phyloP scores from a whole-genome alignment of 768 basidiomycete species.

The Amanita fuliginea region DNA sequence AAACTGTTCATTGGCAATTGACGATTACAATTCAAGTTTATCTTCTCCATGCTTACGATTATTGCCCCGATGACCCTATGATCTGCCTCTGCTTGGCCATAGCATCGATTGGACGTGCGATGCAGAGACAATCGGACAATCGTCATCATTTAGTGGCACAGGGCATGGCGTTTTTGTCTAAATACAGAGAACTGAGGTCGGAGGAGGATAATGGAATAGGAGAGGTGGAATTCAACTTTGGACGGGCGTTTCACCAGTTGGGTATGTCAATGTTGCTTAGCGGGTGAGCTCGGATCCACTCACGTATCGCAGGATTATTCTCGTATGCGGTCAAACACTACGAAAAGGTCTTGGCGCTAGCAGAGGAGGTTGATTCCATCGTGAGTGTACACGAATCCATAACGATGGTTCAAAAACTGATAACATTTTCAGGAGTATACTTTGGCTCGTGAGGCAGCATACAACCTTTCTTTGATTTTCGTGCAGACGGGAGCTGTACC shows the following conservation, averaged over 20 bases:
- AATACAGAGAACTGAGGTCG: slow-evolving; percentile 62
- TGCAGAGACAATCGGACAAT: slow-evolving; percentile 93
- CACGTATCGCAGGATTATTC: slow-evolving; percentile 46
- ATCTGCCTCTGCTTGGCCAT: slow-evolving; percentile 76
- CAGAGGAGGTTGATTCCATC: slow-evolving; percentile 25
- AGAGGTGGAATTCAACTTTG: slow-evolving; percentile 93
- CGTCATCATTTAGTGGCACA: slow-evolving; percentile 77
- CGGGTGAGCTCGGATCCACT: not conserved
- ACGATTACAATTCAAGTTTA: slow-evolving; percentile 47
- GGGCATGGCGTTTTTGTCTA: slow-evolving; percentile 77
- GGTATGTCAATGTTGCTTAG: slow-evolving; percentile 33
- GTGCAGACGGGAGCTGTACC: slow-evolving; percentile 66
- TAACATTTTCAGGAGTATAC: slow-evolving; percentile 25
- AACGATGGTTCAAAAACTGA: slow-evolving; percentile 1
- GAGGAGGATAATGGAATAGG: slow-evolving; percentile 30
- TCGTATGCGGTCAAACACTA: slow-evolving; percentile 82
- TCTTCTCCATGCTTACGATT: slow-evolving; percentile 78
- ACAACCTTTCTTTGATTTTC: slow-evolving; percentile 80
- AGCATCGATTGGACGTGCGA: slow-evolving; percentile 80
- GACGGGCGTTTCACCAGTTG: slow-evolving; percentile 85
- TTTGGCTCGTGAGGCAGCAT: slow-evolving; percentile 70
- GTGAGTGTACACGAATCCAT: not conserved
- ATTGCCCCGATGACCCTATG: slow-evolving; percentile 75
- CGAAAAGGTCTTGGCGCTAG: slow-evolving; percentile 57
- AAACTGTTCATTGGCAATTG: not conserved